A percentile compares a stretch with the other conserved stretches of the same genome.
Evolutionary conservation across 2,329 filamentous ascomycete genomes (phyloP).

Genomic region (Stemphylium lycopersici): DNA sequence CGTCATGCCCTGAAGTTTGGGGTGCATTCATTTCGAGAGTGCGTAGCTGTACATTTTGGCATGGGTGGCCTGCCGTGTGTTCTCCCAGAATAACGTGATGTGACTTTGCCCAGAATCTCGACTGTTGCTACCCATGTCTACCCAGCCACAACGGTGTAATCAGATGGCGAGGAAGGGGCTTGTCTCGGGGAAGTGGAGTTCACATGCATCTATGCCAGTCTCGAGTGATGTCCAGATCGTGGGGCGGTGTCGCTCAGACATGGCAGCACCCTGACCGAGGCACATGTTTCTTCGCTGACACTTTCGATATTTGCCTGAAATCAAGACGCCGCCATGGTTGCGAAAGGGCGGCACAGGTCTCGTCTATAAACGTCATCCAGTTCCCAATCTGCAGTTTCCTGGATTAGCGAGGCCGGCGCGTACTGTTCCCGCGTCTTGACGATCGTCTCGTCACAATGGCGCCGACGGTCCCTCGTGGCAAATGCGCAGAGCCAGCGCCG

Average conservation of each 20-base stretch:
- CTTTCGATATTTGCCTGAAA: background rate
- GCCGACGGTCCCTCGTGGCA: too few species aligned
- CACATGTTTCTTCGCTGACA: background rate
- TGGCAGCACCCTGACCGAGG: background rate
- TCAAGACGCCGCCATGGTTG: background rate
- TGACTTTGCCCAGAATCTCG: background rate
- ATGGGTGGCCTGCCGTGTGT: background rate
- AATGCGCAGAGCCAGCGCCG: too few species aligned
- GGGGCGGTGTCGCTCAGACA: background rate
- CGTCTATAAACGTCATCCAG: background rate
- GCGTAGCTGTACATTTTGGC: background rate
- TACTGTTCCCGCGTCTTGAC: background rate
- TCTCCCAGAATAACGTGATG: background rate
- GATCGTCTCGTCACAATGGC: too few species aligned
- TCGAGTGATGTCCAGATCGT: background rate
- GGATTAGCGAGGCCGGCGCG: background rate
- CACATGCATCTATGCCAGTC: too few species aligned
- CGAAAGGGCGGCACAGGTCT: background rate
- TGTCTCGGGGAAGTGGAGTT: too few species aligned
- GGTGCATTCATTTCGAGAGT: too few species aligned
- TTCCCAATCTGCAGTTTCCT: background rate
- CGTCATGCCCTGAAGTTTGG: too few species aligned
- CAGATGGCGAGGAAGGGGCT: too few species aligned
- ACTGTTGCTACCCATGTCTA: too few species aligned
- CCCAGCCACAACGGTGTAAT: too few species aligned